phyloP scores from a whole-genome alignment of 179 eudicot genomes.

The Silene vulgaris region DNA sequence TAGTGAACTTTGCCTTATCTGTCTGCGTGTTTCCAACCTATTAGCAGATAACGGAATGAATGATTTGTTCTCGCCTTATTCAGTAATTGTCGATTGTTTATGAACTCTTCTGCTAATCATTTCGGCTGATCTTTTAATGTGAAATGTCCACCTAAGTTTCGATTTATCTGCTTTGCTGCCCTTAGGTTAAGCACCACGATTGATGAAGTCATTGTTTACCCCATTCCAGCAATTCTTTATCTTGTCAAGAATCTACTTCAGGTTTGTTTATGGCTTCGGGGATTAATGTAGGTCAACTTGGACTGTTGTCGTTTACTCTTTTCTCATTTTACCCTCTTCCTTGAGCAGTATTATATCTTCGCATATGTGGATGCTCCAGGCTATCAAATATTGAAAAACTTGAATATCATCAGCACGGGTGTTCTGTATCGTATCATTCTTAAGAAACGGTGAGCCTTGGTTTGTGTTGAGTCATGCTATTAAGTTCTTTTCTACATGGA shows the following conservation, averaged over 20 bases:
- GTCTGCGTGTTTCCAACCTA: neutral
- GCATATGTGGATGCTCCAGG: conserved; percentile 99
- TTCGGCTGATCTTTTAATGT: neutral
- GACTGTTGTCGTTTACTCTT: neutral
- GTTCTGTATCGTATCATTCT: conserved; percentile 83
- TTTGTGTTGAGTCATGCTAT: too few relatives aligned
- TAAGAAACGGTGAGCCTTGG: conserved; percentile 56
- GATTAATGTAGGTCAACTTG: neutral
- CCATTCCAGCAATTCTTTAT: conserved; percentile 92
- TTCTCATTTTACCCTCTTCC: conserved; percentile 2
- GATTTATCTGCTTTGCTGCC: neutral
- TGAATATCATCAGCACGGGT: conserved; percentile 92
- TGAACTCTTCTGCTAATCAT: conserved; percentile 9
- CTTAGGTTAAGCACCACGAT: conserved; percentile 77
- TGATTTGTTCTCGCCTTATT: neutral
- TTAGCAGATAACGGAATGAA: neutral
- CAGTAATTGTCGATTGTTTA: neutral
- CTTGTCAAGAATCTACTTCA: conserved; percentile 88
- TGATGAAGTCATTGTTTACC: conserved; percentile 92
- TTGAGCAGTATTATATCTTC: conserved; percentile 90
- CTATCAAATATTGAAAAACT: conserved; percentile 89
- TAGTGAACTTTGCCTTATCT: neutral
- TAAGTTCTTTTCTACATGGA: neutral
- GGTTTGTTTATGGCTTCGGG: conserved; percentile 33
- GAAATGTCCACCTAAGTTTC: neutral